Conservation (phyloP, 1,284 basidiomycete genomes). For the Marasmius sp. region DNA sequence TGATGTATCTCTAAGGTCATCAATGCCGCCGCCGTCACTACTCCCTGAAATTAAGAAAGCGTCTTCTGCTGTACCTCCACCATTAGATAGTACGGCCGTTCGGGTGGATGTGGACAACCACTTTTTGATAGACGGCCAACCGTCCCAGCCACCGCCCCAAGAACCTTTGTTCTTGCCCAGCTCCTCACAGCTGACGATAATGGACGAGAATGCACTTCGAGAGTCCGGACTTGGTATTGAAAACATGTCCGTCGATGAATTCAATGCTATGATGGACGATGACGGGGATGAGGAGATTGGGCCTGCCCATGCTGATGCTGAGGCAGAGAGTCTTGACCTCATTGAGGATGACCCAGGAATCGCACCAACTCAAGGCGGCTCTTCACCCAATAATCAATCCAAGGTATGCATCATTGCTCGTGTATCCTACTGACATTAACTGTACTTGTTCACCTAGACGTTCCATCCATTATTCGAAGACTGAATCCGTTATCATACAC, state of each 20-base stretch:
- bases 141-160: constrained; percentile 22
- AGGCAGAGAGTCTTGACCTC: constrained; percentile 12
- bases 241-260: constrained; percentile 60
- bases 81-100: no score
- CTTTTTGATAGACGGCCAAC: not conserved
- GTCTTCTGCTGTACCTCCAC: no score
- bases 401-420: constrained; percentile 13
- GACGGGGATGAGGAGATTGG: constrained; percentile 61
- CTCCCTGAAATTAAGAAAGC: not conserved
- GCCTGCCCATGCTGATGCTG: constrained; percentile 20
- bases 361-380: constrained; percentile 48
- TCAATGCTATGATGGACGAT: constrained; percentile 62
- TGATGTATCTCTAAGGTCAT: constrained; percentile 27
- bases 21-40: constrained; percentile 17
- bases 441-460: constrained; percentile 28
- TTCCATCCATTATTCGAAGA: constrained; percentile 72
- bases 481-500: constrained; percentile 26
- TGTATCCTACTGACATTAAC: not conserved
- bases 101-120: not conserved
- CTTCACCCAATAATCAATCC: not conserved
- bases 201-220: constrained; percentile 48
- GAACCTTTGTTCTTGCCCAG: constrained; percentile 66
- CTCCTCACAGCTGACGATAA: constrained; percentile 62
- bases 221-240: constrained; percentile 65
- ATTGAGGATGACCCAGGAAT: constrained; percentile 41